These are phyloP conservation scores for Abrus pulchellus DNA, from an alignment of 306 rosid species.

Conservation along the genomic window DNA sequence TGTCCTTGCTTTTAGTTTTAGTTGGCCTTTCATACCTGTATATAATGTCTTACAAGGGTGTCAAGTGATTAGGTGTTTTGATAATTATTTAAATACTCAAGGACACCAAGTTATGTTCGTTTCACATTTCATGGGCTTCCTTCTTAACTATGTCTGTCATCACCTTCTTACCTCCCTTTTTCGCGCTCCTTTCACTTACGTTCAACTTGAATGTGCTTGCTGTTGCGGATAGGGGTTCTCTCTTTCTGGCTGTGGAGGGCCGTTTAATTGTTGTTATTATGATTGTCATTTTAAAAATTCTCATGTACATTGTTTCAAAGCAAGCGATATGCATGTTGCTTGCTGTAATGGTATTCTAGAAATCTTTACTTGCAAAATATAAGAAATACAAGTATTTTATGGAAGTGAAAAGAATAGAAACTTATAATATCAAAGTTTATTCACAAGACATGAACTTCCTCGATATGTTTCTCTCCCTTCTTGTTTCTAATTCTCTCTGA, in stretches of 20 bases:
- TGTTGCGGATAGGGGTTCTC: neutral
- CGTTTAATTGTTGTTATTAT: slow-evolving; percentile 8
- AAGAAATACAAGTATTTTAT: slow-evolving; percentile 4
- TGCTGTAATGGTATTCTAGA: slow-evolving; percentile 7
- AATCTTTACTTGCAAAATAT: slow-evolving; percentile 4
- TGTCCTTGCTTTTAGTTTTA: slow-evolving; percentile 24
- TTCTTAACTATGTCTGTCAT: slow-evolving; percentile 1
- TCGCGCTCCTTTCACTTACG: neutral
- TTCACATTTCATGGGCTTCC: slow-evolving; percentile 29
- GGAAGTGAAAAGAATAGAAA: slow-evolving; percentile 17
- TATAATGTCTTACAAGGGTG: slow-evolving; percentile 20
- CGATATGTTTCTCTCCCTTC: slow-evolving; percentile 12
- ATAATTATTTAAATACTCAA: slow-evolving; percentile 20
- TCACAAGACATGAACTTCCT: neutral
- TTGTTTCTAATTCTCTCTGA: neutral
- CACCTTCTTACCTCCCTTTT: neutral
- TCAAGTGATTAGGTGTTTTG: slow-evolving; percentile 33
- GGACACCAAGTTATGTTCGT: slow-evolving; percentile 1
- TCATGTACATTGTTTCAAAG: slow-evolving; percentile 3
- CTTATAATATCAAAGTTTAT: slow-evolving; percentile 21
- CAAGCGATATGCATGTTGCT: neutral
- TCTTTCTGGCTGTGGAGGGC: neutral
- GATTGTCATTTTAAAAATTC: neutral
- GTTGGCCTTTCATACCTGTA: neutral
- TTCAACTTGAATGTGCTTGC: slow-evolving; percentile 38